Evolutionary conservation across 1,284 basidiomycete genomes (phyloP), one percentile per base, ranked within the genome.

Genomic region (Amylostereum areolatum): DNA sequence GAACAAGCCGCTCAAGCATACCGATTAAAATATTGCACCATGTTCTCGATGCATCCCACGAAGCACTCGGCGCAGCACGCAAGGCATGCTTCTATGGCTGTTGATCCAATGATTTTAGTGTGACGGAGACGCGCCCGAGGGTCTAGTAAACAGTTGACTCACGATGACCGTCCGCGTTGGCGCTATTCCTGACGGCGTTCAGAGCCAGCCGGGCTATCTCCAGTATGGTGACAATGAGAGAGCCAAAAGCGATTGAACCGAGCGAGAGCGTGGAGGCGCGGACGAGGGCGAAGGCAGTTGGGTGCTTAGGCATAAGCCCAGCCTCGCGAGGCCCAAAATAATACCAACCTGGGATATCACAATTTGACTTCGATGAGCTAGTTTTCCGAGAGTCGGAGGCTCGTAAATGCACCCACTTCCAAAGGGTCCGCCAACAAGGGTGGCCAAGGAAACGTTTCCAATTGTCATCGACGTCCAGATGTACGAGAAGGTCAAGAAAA

Each of bases 221-320:
- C 43, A 96, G 72, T 30, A 96, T 63, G 0, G 93, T 92, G 41
- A 96, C 92, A 54, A 96, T 90, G 58, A 96, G 71, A 2, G 86
- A 90, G 4, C 92, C 92, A 60, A 95, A 93, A 4, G 90, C 89
- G 59, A 96, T 92, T 0, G 89, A 92, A 5, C 92, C 93, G 30
- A 97, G 75, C 1, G 89, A 93, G 47, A 87, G 71, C 0, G 91
- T 92, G 11, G 85, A 87, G n/a, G 90, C 86, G 28, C 92, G 81
- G 34, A 77, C 74, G 62, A 96, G 89, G 0, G 89, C 76, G 41
- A 81, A 77, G 2, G 81, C 58, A 25, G 85, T 88, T 1, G 89
- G 87, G 60, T 86, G 77, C 50, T 78, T 78, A 28, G 88, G 89
- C 83, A 85, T 85, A 53, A 78, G 60, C 12, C 82, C 82, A 52